phyloP scores from a whole-genome alignment of 805 yeast species.

The Starmerella cellae region DNA sequence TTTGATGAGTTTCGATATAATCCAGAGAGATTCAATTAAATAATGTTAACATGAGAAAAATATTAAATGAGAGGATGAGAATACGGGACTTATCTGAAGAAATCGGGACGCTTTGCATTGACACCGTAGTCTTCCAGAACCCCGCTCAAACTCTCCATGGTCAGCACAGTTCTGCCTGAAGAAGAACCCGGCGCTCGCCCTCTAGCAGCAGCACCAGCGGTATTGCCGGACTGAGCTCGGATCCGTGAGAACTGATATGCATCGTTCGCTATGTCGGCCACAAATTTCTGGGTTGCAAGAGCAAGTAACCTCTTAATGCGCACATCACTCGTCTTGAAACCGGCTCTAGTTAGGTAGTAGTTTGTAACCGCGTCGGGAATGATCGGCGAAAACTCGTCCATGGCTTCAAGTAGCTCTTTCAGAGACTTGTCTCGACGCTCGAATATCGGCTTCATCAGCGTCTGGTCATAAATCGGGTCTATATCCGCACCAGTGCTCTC shows the following conservation, averaged over 20 bases:
- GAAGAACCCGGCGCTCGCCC: conserved; percentile 24
- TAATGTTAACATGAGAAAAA: too few relatives aligned
- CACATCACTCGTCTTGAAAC: conserved; percentile 66
- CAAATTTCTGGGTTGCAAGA: conserved; percentile 88
- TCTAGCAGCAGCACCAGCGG: conserved; percentile 19
- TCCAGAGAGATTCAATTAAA: too few relatives aligned
- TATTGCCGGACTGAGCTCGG: conserved; percentile 62
- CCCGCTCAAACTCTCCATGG: conserved; percentile 85
- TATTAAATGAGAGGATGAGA: too few relatives aligned
- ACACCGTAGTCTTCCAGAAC: conserved; percentile 89
- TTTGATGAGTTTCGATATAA: too few relatives aligned
- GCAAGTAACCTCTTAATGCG: conserved; percentile 76
- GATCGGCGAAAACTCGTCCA: conserved; percentile 91
- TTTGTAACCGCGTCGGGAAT: conserved; percentile 96
- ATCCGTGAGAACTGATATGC: conserved; percentile 93
- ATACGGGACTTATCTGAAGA: conserved; percentile 48
- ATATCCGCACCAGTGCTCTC: not conserved
- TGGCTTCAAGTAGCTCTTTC: conserved; percentile 68
- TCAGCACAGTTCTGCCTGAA: conserved; percentile 52
- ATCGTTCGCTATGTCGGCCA: conserved; percentile 87
- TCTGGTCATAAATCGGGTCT: conserved; percentile 20
- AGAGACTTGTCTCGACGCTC: conserved; percentile 29
- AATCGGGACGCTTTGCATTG: conserved; percentile 82
- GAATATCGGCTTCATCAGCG: conserved; percentile 19
- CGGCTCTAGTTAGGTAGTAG: conserved; percentile 73